Conservation (phyloP, 345 rosid genomes). For the Eucalyptus regnans region DNA sequence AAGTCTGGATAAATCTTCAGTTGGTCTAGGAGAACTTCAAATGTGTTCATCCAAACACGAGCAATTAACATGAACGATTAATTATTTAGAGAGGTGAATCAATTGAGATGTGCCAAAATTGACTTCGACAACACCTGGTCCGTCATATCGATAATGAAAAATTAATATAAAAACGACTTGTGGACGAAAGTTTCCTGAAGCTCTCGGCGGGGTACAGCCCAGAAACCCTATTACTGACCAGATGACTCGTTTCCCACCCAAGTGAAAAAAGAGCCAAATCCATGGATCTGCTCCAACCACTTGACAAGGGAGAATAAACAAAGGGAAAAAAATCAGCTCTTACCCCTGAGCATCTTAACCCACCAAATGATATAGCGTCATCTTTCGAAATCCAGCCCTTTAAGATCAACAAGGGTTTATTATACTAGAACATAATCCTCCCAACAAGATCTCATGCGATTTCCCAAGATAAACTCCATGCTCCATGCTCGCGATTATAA, state of each 20-base stretch:
- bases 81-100: not conserved
- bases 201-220: not conserved
- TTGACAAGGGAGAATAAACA: not conserved
- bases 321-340: not conserved
- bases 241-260: not conserved
- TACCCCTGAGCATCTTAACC: not conserved
- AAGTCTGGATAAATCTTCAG: not conserved
- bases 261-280: not conserved
- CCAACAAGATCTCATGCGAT: not conserved
- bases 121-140: not conserved
- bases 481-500: not conserved
- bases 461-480: not conserved
- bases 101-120: not conserved
- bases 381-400: not conserved
- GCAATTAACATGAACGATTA: not conserved
- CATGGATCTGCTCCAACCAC: not conserved
- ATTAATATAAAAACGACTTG: not conserved
- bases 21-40: not conserved
- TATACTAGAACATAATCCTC: not conserved
- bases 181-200: not conserved
- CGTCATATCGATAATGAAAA: not conserved
- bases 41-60: not conserved
- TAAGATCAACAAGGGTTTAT: not conserved
- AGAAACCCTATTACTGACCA: not conserved
- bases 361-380: not conserved